These are phyloP conservation scores for Scedosporium aurantiacum DNA, from an alignment of 2,329 filamentous ascomycete genomes.

Conservation along the genomic window DNA sequence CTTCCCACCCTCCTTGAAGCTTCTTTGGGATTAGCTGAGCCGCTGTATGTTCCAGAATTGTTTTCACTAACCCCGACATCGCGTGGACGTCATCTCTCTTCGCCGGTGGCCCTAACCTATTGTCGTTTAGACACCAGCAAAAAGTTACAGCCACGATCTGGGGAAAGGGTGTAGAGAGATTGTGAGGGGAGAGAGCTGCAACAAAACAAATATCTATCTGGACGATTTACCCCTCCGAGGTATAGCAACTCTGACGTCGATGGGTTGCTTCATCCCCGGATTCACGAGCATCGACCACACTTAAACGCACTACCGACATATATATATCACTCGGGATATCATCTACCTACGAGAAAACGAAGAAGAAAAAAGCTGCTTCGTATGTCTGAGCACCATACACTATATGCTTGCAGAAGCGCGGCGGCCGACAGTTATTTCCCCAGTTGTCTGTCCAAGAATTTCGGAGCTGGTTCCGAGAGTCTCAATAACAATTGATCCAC, in stretches of 20 bases:
- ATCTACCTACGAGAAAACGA: neutral
- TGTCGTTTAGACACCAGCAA: neutral
- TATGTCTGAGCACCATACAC: too few relatives aligned
- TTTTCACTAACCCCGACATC: neutral
- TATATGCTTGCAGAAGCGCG: neutral
- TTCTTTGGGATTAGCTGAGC: neutral
- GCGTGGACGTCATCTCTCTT: neutral
- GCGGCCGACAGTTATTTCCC: neutral
- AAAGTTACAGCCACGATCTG: neutral
- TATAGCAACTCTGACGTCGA: neutral
- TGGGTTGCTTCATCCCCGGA: neutral
- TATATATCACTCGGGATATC: neutral
- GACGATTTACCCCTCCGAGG: neutral
- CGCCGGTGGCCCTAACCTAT: neutral
- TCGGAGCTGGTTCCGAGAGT: neutral
- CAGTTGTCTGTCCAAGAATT: neutral
- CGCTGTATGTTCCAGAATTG: neutral
- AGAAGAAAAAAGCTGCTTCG: neutral
- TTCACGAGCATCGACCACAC: neutral
- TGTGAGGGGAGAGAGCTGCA: neutral
- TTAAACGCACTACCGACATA: neutral
- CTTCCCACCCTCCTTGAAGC: neutral
- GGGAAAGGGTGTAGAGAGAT: neutral
- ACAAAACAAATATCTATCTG: neutral
- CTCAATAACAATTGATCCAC: neutral